phyloP scores from a whole-genome alignment of 2,329 filamentous ascomycete species.

The Cercospora janseana region DNA sequence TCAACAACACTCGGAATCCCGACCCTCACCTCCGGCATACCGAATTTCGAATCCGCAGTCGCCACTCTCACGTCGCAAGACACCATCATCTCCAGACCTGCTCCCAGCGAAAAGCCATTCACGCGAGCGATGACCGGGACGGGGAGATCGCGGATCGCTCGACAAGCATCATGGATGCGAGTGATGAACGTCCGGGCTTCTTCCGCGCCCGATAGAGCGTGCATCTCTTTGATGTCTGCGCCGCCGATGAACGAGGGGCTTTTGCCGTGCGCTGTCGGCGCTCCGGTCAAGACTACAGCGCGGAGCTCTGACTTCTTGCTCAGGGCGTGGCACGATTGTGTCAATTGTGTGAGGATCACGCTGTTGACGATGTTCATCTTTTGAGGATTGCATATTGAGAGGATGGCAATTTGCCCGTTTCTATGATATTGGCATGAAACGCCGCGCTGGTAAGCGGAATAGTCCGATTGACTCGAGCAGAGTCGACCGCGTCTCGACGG shows the following conservation, averaged over 20 bases:
- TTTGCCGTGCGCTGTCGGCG: conserved; percentile 24
- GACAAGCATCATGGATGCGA: conserved; percentile 36
- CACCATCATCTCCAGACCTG: conserved; percentile 40
- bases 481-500: too few species aligned
- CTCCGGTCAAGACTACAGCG: conserved; percentile 31
- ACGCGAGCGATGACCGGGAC: conserved; percentile 43
- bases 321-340: conserved; percentile 20
- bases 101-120: conserved; percentile 41
- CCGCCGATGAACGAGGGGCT: conserved; percentile 34
- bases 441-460: not conserved
- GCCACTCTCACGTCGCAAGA: conserved; percentile 42
- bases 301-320: conserved; percentile 22
- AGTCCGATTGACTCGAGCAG: not conserved
- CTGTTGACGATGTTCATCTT: conserved; percentile 34
- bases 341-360: conserved; percentile 25
- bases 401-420: conserved; percentile 22
- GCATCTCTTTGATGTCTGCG: conserved; percentile 35
- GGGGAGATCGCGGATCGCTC: conserved; percentile 38
- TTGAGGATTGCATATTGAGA: conserved; percentile 30
- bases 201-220: conserved; percentile 23
- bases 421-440: not conserved
- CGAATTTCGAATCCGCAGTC: conserved; percentile 36
- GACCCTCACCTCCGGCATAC: conserved; percentile 43
- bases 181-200: conserved; percentile 41
- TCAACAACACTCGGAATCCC: conserved; percentile 44